Percentiles rank a stretch among this genome's conserved stretches.
Evolutionary conservation across 306 rosid species (phyloP).

Genomic region (Nissolia schottii): DNA sequence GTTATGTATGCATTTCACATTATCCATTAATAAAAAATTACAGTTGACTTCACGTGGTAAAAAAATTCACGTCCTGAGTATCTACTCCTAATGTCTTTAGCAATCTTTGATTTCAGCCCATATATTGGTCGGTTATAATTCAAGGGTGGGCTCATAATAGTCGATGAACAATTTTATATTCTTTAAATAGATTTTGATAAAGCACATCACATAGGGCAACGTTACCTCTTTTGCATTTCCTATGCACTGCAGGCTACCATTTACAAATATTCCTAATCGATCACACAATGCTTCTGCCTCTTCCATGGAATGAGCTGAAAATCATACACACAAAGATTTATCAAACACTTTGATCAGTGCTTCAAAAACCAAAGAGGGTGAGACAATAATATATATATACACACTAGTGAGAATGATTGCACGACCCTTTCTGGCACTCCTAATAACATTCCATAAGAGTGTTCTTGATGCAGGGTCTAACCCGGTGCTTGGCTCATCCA

Average conservation of each 20-base stretch:
- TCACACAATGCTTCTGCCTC: conserved; percentile 88
- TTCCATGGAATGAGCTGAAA: conserved; percentile 97
- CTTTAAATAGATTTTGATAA: conserved; percentile 20
- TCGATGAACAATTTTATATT: no score
- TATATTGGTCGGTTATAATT: no score
- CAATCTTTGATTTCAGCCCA: no score
- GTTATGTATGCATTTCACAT: no score
- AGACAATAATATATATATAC: no score
- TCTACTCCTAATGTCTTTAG: no score
- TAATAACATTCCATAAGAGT: conserved; percentile 73
- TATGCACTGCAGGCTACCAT: conserved; percentile 81
- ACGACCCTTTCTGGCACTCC: conserved; percentile 65
- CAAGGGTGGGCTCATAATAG: no score
- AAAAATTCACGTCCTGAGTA: no score
- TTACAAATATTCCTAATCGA: conserved; percentile 76
- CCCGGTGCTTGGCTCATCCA: conserved; percentile 94
- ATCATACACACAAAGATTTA: conserved; percentile 21
- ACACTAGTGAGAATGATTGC: conserved; percentile 87
- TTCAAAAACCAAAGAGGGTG: conserved; percentile 21
- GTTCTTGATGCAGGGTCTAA: conserved; percentile 89
- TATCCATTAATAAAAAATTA: no score
- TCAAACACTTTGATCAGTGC: not conserved
- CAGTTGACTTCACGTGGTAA: no score
- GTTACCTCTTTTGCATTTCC: conserved; percentile 89
- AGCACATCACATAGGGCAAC: not conserved